A percentile compares a stretch with the other conserved stretches of the same genome.
These are phyloP conservation scores for Plasmodium malariae DNA, from an alignment of 169 alveolate genomes.

Conservation along the genomic window DNA sequence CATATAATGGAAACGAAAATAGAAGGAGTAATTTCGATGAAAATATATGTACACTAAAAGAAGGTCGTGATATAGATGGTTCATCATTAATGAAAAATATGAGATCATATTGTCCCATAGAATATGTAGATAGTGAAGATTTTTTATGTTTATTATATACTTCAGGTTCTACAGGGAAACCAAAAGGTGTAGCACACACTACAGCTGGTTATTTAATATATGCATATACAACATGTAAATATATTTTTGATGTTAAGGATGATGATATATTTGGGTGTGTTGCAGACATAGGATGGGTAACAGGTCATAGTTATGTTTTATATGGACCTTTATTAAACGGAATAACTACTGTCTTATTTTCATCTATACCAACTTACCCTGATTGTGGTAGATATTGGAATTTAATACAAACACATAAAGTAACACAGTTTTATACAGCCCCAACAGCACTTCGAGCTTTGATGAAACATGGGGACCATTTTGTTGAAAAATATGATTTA, in stretches of 20 bases:
- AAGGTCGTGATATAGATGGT: slow-evolving; percentile 89
- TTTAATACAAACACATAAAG: slow-evolving; percentile 90
- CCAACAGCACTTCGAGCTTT: slow-evolving; percentile 97
- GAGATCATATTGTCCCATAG: slow-evolving; percentile 93
- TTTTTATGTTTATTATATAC: slow-evolving; percentile 95
- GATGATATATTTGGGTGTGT: slow-evolving; percentile 95
- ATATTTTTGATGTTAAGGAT: slow-evolving; percentile 90
- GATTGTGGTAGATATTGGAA: slow-evolving; percentile 93
- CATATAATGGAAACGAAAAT: not conserved
- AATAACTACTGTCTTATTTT: slow-evolving; percentile 94
- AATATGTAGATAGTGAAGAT: slow-evolving; percentile 96
- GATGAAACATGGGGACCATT: slow-evolving; percentile 88
- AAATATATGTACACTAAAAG: slow-evolving; percentile 78
- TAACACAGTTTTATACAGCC: slow-evolving; percentile 96
- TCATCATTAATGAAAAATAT: slow-evolving; percentile 89
- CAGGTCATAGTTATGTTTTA: slow-evolving; percentile 96
- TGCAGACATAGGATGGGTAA: slow-evolving; percentile 99
- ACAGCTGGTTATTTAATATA: slow-evolving; percentile 95
- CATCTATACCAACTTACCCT: slow-evolving; percentile 96
- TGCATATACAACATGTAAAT: slow-evolving; percentile 92
- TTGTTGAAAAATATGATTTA: slow-evolving; percentile 81
- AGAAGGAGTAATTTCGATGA: slow-evolving; percentile 33
- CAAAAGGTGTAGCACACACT: slow-evolving; percentile 96
- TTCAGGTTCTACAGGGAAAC: slow-evolving; percentile 98
- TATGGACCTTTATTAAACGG: slow-evolving; percentile 97